Conservation (phyloP, 2,329 filamentous ascomycete genomes). For the Botryotinia narcissicola region DNA sequence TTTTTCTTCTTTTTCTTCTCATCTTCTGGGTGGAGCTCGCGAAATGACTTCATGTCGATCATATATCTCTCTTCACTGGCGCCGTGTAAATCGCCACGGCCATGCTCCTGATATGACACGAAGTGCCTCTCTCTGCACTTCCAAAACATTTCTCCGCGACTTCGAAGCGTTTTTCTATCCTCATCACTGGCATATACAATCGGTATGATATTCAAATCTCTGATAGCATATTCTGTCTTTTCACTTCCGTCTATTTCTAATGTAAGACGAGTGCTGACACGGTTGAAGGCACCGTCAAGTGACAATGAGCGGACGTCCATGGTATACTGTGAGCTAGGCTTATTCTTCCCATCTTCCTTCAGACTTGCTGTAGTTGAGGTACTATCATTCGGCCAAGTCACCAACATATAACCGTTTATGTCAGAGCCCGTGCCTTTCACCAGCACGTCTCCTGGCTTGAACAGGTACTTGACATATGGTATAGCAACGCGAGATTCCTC, state of each 20-base stretch:
- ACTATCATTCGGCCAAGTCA: accelerated
- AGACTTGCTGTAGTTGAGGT: neutral
- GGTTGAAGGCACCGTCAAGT: neutral
- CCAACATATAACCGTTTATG: neutral
- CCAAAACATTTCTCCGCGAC: neutral
- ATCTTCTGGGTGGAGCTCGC: neutral
- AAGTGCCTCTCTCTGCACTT: neutral
- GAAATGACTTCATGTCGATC: neutral
- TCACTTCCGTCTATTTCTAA: neutral
- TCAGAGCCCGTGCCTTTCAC: neutral
- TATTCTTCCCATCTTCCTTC: neutral
- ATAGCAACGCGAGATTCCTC: neutral
- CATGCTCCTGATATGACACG: neutral
- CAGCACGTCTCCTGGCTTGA: neutral
- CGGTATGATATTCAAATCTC: neutral
- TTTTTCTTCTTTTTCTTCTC: neutral
- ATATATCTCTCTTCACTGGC: neutral
- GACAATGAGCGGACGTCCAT: neutral
- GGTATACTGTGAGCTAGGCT: neutral
- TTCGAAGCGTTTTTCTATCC: neutral
- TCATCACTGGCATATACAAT: neutral
- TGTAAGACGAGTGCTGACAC: neutral
- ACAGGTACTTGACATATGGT: neutral
- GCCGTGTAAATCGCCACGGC: neutral
- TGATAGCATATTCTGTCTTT: neutral